These are phyloP conservation scores for Ceratobasidium sp. DNA, from an alignment of 1,284 basidiomycete genomes.

Conservation along the genomic window DNA sequence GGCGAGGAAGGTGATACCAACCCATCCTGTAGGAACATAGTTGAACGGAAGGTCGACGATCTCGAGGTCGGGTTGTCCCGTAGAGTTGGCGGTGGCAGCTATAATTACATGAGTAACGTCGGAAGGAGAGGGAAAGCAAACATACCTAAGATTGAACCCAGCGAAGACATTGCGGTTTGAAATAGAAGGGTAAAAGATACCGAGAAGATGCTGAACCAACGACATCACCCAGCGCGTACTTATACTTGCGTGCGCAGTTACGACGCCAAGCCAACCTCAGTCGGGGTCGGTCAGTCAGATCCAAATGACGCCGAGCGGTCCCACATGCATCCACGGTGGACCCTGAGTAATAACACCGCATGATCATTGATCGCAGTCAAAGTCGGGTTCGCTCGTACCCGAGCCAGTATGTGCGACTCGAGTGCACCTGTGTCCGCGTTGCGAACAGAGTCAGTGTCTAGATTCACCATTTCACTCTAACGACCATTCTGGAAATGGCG, in stretches of 20 bases:
- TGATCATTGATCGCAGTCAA: constrained; percentile 20
- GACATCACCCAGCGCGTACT: neutral
- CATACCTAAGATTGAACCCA: neutral
- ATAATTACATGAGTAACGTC: neutral
- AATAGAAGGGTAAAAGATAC: neutral
- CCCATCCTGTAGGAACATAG: constrained; percentile 61
- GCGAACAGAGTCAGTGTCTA: neutral
- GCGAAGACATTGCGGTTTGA: neutral
- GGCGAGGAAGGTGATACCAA: constrained; percentile 60
- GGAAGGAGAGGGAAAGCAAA: neutral
- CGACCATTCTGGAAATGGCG: too few species aligned
- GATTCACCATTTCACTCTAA: too few species aligned
- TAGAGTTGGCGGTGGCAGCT: neutral
- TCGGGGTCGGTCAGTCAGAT: neutral
- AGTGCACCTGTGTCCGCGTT: neutral
- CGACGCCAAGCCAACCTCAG: neutral
- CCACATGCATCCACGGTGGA: neutral
- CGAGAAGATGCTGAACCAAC: neutral
- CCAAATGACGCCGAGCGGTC: neutral
- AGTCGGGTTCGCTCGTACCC: constrained; percentile 13
- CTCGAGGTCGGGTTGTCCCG: too few species aligned
- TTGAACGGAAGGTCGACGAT: constrained; percentile 24
- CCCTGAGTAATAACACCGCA: constrained; percentile 10
- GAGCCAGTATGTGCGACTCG: neutral
- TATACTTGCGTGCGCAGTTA: neutral